Evolutionary conservation across 1,284 basidiomycete genomes (phyloP).

Genomic region (Testicularia cyperi): DNA sequence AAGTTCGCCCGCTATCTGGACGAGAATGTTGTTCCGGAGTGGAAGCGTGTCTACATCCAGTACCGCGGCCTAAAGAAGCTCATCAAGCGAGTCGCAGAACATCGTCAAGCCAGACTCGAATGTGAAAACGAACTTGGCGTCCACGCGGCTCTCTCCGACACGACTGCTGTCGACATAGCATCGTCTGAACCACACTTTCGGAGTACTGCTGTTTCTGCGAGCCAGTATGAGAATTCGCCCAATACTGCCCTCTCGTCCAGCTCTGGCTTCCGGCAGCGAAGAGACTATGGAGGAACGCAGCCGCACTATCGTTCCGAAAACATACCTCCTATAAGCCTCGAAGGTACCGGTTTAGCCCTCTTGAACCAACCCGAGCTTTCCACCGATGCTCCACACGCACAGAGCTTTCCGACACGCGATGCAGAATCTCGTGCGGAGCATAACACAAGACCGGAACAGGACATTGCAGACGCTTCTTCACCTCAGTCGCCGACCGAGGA

Average conservation of each 20-base stretch:
- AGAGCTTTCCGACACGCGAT: no score
- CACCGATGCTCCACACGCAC: no score
- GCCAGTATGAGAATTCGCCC: slow-evolving; percentile 1
- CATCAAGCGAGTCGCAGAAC: slow-evolving; percentile 57
- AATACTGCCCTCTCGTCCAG: slow-evolving; percentile 19
- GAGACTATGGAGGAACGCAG: slow-evolving; percentile 19
- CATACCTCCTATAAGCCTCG: slow-evolving; percentile 22
- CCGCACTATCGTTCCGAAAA: background rate
- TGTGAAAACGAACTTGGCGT: slow-evolving; percentile 9
- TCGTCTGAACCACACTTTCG: no score
- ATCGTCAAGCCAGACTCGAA: slow-evolving; percentile 20
- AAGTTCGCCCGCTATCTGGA: slow-evolving; percentile 53
- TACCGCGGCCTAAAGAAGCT: slow-evolving; percentile 60
- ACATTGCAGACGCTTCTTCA: background rate
- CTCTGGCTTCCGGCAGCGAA: slow-evolving; percentile 11
- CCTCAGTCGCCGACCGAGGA: no score
- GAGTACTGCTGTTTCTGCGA: no score
- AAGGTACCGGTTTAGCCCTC: slow-evolving; percentile 30
- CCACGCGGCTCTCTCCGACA: slow-evolving; percentile 9
- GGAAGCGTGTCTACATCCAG: slow-evolving; percentile 59
- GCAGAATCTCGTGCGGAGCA: no score
- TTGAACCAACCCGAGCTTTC: slow-evolving; percentile 6
- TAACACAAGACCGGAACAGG: no score
- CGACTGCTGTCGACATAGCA: slow-evolving; percentile 3
- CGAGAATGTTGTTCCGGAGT: slow-evolving; percentile 56